A percentile compares a stretch with the other conserved stretches of the same genome.
phyloP scores from a whole-genome alignment of 192 early-diverging fungal genomes.

The Podila minutissima region DNA sequence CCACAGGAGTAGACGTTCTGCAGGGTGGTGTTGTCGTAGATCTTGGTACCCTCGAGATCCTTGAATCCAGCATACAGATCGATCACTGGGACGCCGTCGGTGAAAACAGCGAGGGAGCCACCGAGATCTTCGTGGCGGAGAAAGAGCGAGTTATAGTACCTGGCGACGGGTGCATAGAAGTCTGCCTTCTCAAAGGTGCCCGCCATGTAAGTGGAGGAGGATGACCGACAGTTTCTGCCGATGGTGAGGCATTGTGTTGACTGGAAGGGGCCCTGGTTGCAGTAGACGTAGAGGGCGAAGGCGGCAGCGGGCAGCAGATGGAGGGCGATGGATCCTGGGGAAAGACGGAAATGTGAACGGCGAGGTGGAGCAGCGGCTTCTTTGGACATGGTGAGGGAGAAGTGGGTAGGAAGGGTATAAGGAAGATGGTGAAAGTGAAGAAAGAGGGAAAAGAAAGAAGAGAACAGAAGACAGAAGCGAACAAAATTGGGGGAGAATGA shows the following conservation, averaged over 20 bases:
- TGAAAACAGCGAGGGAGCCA: constrained; percentile 56
- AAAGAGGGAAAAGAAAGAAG: constrained; percentile 5
- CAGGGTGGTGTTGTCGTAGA: constrained; percentile 65
- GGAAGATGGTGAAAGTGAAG: neutral
- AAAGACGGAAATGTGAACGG: neutral
- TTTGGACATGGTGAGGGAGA: neutral
- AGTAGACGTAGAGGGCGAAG: constrained; percentile 21
- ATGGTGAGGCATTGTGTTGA: constrained; percentile 19
- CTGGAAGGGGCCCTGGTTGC: constrained; percentile 32
- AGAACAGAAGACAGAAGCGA: neutral
- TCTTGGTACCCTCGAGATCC: constrained; percentile 22
- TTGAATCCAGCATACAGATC: constrained; percentile 73
- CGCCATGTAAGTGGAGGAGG: constrained; percentile 4
- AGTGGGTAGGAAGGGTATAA: neutral
- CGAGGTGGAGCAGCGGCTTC: neutral
- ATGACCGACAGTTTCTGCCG: constrained; percentile 5
- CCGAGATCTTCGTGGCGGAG: constrained; percentile 61
- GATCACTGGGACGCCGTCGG: constrained; percentile 63
- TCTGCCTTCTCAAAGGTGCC: constrained; percentile 5
- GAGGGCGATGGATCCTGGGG: neutral
- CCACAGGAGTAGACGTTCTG: constrained; percentile 73
- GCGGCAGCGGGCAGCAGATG: constrained; percentile 20
- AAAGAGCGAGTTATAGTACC: constrained; percentile 16
- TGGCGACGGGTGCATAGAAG: constrained; percentile 15
- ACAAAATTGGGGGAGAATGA: too few species aligned